Evolutionary conservation across 1,284 basidiomycete genomes (phyloP), one percentile per base, ranked within the genome.

Genomic region (Moesziomyces globuligerus): DNA sequence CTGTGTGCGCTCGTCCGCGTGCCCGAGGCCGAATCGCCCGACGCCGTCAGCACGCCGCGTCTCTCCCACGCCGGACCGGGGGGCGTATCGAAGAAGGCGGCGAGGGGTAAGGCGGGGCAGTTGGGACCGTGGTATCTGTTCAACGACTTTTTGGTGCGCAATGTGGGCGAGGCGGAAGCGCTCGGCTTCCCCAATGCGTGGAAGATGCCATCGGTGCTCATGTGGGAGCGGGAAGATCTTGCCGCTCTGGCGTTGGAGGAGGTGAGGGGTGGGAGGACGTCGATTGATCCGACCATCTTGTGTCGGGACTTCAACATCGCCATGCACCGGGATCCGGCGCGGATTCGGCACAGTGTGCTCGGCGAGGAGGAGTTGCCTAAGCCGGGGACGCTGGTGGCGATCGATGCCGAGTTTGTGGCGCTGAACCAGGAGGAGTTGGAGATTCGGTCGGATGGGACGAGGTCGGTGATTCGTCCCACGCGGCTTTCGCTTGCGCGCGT

Each of bases 371-470:
- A 98, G 83, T 83, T 96, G 18, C 95, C 94, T 0, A 89, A 90
- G 10, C 66, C 74, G 0, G 95, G 94, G 3, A 94, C 91, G 4
- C 84, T 96, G 41, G 89, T 98, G 20, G 89, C 94, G 2, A 98
- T 99, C 68, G 96, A 98, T 80, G 93, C 96, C 2, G 96, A 98
- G 81, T 98, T 99, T 81, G 94, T 98, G 7, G 91, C 90, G 17
- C 90, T 99, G 86, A 93, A 98, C 81, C 76, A 93, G 89, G 95
- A 98, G 84, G 95, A 98, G 83, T 90, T 90, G 23, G 95, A 99
- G 81, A 91, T 91, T 78, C 89, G 92, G 10, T 97, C 94, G 0
- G 93, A 98, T 76, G 94, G 95, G 3, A 93, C 92, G 4, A 93
- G 93, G 82, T 93, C 92, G 72, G 89, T 98, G 24, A 86, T 98